Evolutionary conservation across 2,329 filamentous ascomycete species (phyloP).

Genomic region (Lecanosticta acicola): DNA sequence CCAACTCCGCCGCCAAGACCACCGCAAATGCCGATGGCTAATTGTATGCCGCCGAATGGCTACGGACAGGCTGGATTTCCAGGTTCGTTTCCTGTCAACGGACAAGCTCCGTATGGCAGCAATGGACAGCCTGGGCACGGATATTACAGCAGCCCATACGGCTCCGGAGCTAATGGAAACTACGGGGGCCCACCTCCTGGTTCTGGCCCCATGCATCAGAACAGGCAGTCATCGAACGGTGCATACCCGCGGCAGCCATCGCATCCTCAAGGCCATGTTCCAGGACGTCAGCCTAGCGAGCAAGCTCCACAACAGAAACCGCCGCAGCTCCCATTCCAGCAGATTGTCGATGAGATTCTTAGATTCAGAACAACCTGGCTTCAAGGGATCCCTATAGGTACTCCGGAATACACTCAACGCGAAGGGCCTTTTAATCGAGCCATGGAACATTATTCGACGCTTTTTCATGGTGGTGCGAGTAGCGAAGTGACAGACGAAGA

Average conservation of each 20-base stretch:
- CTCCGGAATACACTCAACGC: background rate
- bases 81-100: conserved; percentile 10
- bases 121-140: conserved; percentile 5
- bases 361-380: conserved; percentile 1
- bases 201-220: background rate
- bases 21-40: conserved; percentile 17
- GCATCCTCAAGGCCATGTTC: background rate
- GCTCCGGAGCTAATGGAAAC: background rate
- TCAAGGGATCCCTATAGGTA: background rate
- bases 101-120: conserved; percentile 10
- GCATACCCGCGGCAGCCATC: background rate
- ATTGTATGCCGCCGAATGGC: conserved; percentile 16
- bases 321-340: background rate
- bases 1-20: conserved; percentile 36
- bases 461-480: background rate
- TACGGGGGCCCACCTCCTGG: background rate
- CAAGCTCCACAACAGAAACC: background rate
- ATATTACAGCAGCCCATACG: conserved; percentile 16
- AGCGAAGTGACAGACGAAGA: conserved; percentile 1
- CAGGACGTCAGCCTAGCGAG: no score
- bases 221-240: background rate
- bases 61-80: conserved; percentile 15
- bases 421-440: background rate
- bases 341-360: conserved; percentile 3
- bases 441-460: conserved; percentile 2